A percentile compares a stretch with the other conserved stretches of the same genome.
Evolutionary conservation across 805 yeast genomes (phyloP).

Genomic region (Candida multigemmis): DNA sequence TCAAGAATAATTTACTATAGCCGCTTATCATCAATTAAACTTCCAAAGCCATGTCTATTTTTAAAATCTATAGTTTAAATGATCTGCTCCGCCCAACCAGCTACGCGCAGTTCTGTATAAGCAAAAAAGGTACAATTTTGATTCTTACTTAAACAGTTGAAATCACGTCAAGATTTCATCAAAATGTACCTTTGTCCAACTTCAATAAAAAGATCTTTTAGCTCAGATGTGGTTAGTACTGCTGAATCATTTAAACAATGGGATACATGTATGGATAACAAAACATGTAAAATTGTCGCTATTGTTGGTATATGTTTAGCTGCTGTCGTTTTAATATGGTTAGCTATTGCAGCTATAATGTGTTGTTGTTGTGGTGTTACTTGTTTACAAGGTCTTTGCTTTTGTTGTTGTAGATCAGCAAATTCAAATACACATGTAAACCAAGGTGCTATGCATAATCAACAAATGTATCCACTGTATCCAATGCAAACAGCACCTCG

Average conservation of each 20-base stretch:
- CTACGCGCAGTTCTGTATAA: too few species aligned
- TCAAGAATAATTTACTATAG: too few species aligned
- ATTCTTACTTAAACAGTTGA: too few species aligned
- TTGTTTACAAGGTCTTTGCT: conserved; percentile 37
- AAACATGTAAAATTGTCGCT: conserved; percentile 65
- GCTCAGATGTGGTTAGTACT: conserved; percentile 16
- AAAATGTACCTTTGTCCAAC: too few species aligned
- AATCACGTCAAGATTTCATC: too few species aligned
- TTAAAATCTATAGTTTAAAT: too few species aligned
- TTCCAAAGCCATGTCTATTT: too few species aligned
- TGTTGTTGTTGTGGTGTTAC: conserved; percentile 47
- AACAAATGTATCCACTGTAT: conserved; percentile 7
- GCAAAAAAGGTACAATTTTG: too few species aligned
- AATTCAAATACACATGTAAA: conserved; percentile 6
- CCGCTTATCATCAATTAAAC: too few species aligned
- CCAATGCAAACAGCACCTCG: background rate
- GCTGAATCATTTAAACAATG: conserved; percentile 54
- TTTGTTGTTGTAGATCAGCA: conserved; percentile 34
- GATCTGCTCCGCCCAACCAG: too few species aligned
- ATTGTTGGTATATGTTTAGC: conserved; percentile 65
- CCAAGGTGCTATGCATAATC: conserved; percentile 6
- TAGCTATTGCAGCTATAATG: conserved; percentile 44
- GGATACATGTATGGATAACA: conserved; percentile 77
- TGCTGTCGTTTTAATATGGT: conserved; percentile 43
- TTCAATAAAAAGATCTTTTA: conserved; percentile 4